phyloP scores from a whole-genome alignment of 345 rosid genomes.

The Acer yangbiense region DNA sequence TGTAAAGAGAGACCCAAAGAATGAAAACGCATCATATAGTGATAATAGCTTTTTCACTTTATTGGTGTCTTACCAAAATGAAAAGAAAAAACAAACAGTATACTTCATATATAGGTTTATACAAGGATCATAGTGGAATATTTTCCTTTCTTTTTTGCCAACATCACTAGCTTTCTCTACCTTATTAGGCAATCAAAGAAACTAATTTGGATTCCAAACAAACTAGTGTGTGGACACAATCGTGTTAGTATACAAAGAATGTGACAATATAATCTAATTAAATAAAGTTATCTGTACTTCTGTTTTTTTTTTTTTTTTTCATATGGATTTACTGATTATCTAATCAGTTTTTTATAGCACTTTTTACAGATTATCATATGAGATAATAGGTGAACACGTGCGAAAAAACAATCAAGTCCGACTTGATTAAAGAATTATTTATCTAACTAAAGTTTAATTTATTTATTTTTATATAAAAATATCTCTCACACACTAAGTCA shows the following conservation, averaged over 20 bases:
- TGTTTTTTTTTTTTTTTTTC: background rate
- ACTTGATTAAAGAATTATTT: too few relatives aligned
- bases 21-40: background rate
- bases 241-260: slow-evolving; percentile 16
- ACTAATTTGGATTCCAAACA: slow-evolving; percentile 27
- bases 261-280: slow-evolving; percentile 22
- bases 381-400: too few relatives aligned
- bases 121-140: slow-evolving; percentile 7
- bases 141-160: background rate
- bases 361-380: too few relatives aligned
- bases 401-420: too few relatives aligned
- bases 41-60: slow-evolving; percentile 15
- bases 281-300: background rate
- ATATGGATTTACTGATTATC: too few relatives aligned
- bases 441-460: slow-evolving; percentile 14
- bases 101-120: too few relatives aligned
- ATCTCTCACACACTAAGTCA: background rate
- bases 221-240: slow-evolving; percentile 16
- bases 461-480: background rate
- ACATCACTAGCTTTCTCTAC: slow-evolving; percentile 26
- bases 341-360: too few relatives aligned
- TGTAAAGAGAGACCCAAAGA: background rate
- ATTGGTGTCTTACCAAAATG: background rate
- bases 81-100: background rate
- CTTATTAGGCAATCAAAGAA: slow-evolving; percentile 26